A percentile compares a stretch with the other conserved stretches of the same genome.
Conservation (phyloP, 1,284 basidiomycete genomes). For the Irpex rosettiformis region DNA sequence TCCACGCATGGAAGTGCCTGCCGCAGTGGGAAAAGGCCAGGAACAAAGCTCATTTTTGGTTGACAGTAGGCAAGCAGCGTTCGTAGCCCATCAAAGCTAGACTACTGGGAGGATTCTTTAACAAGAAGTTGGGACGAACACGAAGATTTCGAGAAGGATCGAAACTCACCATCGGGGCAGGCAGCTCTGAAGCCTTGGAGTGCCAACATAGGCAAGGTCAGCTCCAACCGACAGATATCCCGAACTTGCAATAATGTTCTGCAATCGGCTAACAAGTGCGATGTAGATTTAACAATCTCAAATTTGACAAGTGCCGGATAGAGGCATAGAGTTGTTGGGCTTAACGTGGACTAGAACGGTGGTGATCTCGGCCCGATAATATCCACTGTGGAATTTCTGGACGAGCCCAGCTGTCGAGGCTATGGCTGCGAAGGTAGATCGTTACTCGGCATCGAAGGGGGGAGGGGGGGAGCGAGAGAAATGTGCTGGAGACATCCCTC, state of each 20-base stretch:
- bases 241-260: no score
- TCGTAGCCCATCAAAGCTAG: not conserved
- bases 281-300: no score
- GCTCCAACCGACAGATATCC: no score
- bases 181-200: no score
- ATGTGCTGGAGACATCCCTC: not conserved
- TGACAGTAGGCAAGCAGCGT: not conserved
- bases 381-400: not conserved
- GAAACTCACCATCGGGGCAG: not conserved
- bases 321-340: no score
- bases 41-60: not conserved
- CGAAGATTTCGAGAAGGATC: not conserved
- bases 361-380: not conserved
- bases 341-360: not conserved
- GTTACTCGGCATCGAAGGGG: no score
- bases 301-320: no score
- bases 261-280: no score
- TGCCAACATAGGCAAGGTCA: no score
- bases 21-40: not conserved
- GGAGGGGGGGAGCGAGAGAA: not conserved
- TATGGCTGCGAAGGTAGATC: not conserved
- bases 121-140: not conserved
- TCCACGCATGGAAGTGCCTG: not conserved
- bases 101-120: not conserved
- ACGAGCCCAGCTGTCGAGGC: not conserved